Evolutionary conservation across 2,329 filamentous ascomycete genomes (phyloP).

Genomic region (Beauveria sp.): DNA sequence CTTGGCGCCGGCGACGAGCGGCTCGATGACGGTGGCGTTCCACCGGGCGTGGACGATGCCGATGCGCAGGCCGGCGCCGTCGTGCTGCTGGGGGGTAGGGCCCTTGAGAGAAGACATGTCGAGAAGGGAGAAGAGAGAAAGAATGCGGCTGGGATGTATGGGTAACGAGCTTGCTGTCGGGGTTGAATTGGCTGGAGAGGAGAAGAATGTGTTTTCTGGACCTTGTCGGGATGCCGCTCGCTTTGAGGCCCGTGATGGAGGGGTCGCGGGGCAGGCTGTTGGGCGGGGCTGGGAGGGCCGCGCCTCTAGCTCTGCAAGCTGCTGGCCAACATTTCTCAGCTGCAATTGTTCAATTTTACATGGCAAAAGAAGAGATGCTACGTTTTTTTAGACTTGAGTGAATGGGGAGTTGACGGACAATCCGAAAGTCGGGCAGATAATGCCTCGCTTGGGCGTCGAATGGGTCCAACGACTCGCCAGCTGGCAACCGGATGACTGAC

Average conservation of each 20-base stretch:
- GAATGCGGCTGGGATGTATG: too few relatives aligned
- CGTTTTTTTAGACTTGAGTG: neutral
- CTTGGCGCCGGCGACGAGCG: constrained; percentile 73
- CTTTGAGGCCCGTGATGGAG: neutral
- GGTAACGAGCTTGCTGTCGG: neutral
- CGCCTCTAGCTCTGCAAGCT: neutral
- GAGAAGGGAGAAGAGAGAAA: constrained; percentile 10
- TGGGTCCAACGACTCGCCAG: neutral
- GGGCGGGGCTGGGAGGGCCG: neutral
- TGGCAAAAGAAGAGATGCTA: neutral
- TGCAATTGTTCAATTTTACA: neutral
- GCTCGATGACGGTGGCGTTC: constrained; percentile 83
- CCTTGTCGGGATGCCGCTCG: neutral
- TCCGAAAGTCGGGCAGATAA: neutral
- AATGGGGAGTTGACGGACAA: neutral
- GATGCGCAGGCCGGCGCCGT: constrained; percentile 72
- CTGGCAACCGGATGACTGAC: neutral
- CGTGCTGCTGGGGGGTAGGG: constrained; percentile 48
- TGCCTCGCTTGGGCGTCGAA: neutral
- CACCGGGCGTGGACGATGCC: constrained; percentile 94
- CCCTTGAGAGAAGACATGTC: constrained; percentile 47
- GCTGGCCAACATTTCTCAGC: neutral
- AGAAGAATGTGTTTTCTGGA: neutral
- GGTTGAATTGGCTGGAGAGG: neutral
- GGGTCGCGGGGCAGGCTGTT: constrained; percentile 3